Percentiles rank a stretch among this genome's conserved stretches.
Conservation (phyloP, 2,329 filamentous ascomycete genomes). For the Sclerotinia trifoliorum region DNA sequence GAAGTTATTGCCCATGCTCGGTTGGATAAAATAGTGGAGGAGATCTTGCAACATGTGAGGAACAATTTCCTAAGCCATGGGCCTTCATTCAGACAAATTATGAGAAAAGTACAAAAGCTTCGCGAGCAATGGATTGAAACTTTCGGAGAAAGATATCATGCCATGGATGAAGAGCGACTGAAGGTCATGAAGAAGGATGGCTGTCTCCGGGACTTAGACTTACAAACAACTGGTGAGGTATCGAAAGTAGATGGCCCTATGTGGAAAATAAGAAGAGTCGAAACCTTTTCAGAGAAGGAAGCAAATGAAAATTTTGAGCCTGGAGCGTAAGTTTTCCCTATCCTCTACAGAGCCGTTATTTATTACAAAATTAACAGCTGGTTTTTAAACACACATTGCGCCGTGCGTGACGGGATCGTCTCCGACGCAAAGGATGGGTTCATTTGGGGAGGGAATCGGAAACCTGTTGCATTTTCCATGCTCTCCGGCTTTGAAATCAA, state of each 20-base stretch:
- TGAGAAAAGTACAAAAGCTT: conserved; percentile 24
- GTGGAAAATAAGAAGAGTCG: conserved; percentile 26
- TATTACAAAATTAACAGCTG: conserved; percentile 46
- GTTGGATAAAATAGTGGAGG: conserved; percentile 29
- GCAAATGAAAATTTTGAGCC: conserved; percentile 45
- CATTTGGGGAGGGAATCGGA: conserved; percentile 48
- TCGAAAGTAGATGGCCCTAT: conserved; percentile 8
- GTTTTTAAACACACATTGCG: conserved; percentile 58
- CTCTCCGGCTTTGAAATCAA: conserved; percentile 52
- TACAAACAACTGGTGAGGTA: conserved; percentile 16
- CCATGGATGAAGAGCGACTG: conserved; percentile 29
- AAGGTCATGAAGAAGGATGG: conserved; percentile 27
- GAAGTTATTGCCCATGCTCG: conserved; percentile 20
- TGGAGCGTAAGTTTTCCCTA: conserved; percentile 47
- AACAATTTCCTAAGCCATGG: conserved; percentile 11
- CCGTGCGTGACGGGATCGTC: conserved; percentile 55
- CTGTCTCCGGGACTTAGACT: conserved; percentile 25
- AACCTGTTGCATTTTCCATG: conserved; percentile 49
- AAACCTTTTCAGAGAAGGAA: conserved; percentile 21
- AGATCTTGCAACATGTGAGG: conserved; percentile 22
- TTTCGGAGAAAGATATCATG: conserved; percentile 27
- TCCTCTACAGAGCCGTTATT: conserved; percentile 24
- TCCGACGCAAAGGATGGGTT: conserved; percentile 46
- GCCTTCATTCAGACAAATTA: conserved; percentile 12
- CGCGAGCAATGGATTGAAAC: conserved; percentile 29